Base-by-base conservation (phyloP, 768 basidiomycete species). In the Symmetrospora coprosmae region DNA sequence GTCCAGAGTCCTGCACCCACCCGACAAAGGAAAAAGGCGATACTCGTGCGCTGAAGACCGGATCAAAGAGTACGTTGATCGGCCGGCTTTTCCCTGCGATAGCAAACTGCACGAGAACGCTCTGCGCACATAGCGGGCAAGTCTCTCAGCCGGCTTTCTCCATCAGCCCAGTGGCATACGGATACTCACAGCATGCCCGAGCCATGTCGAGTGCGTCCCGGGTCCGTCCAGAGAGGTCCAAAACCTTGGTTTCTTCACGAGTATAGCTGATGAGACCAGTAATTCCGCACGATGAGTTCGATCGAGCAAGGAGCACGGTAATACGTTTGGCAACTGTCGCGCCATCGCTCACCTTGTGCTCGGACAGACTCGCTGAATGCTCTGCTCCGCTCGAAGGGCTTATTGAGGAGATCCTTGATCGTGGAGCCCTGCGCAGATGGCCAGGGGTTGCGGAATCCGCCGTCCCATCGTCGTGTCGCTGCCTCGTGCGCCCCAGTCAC, bases 101-200 rank as follows among this genome's bases (percentile, higher is more conserved):
- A 13, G 9, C 7, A 9, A 52, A 52, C 35, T 37, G 50, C 5
- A 52, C 30, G 7, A 52, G 27, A 52, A 52, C 50, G 35, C 37
- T 52, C 50, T 52, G 33, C 14, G 9, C 4, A 27, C 14, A 8
- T 14, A 23, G 25, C 28, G 31, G 31, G 4, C 14, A 4, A 8
- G 6, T 13, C 17, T 23, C 11, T 37, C 25, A 5, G 5, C 6
- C 21, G 31, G 25, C 30, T n/a, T 13, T 52, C 6, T 34, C 31
- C 9, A 23, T 14, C 14, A 35, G 6, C 11, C 14, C 3, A 9
- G n/a, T n/a, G n/a, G n/a, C n/a, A n/a, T n/a, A n/a, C n/a, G n/a
- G n/a, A n/a, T n/a, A 43, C 19, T 41, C 49, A 55, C 52, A 5
- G 52, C 52, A 43, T 55, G 52, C 19, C 52, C 52, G 14, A 55